Evolutionary conservation across 495 filamentous ascomycete genomes (phyloP), one percentile per base, ranked within the genome.

Genomic region (Podospora comata): DNA sequence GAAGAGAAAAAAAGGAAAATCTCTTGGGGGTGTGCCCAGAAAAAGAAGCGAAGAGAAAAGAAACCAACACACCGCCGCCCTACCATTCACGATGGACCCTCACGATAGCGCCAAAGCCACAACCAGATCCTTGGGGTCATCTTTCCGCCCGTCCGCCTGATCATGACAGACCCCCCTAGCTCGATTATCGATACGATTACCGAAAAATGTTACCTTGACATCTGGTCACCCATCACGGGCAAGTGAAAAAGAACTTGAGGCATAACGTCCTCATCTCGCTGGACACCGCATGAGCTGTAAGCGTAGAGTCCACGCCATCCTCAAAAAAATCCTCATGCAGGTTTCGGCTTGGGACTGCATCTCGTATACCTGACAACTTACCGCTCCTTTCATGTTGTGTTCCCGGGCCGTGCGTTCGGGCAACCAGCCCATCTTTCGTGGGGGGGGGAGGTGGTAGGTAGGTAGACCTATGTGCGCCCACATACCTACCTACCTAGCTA

Each of bases 31-130:
- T 23, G 23, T 16, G 39, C 39, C 39, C 15, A 48, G 39, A 48
- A 48, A 48, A 11, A 11, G 39, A 48, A 48, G 39, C 39, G 9
- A 48, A 48, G 13, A 48, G 39, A 32, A 32, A 48, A 48, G 39
- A 5, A 48, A 48, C 39, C 39, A 48, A 58, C 55, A 58, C 55
- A 58, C 55, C 55, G 55, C 55, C 55, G 55, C 55, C 23, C 55
- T 58, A 20, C 55, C 55, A 58, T 58, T 58, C 55, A 58, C 55
- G 55, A 58, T 48, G 39, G 39, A 48, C 13, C 13, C 13, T 48
- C 39, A 48, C 39, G 39, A 48, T 48, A 48, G 39, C 39, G 39
- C 39, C 39, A 13, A 13, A 48, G 6, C 39, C 39, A 48, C 39
- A 48, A 48, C 39, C 39, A 48, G 39, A 48, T 48, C 39, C 39